Evolutionary conservation across 306 rosid species (phyloP).

Genomic region (Macrotyloma uniflorum): DNA sequence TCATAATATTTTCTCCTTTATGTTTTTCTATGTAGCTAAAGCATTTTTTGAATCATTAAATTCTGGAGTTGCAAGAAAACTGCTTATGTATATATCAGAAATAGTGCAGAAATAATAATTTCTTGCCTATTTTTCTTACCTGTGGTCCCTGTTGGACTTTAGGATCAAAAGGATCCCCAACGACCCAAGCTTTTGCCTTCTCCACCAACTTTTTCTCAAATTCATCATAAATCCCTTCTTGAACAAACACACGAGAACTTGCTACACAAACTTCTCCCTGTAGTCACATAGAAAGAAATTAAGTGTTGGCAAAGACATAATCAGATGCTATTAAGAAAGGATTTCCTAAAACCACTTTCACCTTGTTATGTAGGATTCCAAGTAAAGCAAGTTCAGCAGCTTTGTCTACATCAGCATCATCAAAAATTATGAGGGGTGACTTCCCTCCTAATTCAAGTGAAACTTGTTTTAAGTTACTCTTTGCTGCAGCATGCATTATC

Average conservation of each 20-base stretch:
- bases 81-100: not conserved
- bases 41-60: not conserved
- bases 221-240: slow-evolving; percentile 81
- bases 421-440: slow-evolving; percentile 81
- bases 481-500: slow-evolving; percentile 78
- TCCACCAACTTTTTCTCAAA: slow-evolving; percentile 62
- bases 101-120: not conserved
- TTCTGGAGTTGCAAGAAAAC: not conserved
- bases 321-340: not conserved
- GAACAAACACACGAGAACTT: slow-evolving; percentile 75
- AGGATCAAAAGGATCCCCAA: slow-evolving; percentile 92
- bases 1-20: not conserved
- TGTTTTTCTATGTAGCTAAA: not conserved
- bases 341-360: slow-evolving; percentile 1
- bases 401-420: slow-evolving; percentile 73
- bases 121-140: slow-evolving; percentile 32
- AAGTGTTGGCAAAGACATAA: not conserved
- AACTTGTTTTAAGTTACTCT: slow-evolving; percentile 70
- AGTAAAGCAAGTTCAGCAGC: slow-evolving; percentile 70
- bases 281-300: not conserved
- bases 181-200: slow-evolving; percentile 65
- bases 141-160: slow-evolving; percentile 80
- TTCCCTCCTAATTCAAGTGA: slow-evolving; percentile 89
- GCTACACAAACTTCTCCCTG: slow-evolving; percentile 82
- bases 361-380: slow-evolving; percentile 72